Evolutionary conservation across 2,329 filamentous ascomycete species (phyloP).

Genomic region (Phaeosphaeriaceae sp.): DNA sequence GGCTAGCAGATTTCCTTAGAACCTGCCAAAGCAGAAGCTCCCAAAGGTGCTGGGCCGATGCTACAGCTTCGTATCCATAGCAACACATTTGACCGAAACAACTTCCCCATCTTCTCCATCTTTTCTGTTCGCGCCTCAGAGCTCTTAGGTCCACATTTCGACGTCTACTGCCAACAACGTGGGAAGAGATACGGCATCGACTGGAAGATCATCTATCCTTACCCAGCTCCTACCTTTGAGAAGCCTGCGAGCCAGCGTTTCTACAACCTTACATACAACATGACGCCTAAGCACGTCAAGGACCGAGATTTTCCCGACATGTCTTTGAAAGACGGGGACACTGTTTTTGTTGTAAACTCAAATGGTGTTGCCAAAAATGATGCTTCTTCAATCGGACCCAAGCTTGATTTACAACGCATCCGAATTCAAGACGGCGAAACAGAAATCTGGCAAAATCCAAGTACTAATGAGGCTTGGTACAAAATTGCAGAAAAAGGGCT

Average conservation of each 20-base stretch:
- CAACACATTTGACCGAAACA: slow-evolving; percentile 18
- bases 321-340: slow-evolving; percentile 14
- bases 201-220: slow-evolving; percentile 19
- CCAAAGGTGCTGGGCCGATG: not conserved
- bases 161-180: slow-evolving; percentile 20
- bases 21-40: not conserved
- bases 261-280: slow-evolving; percentile 16
- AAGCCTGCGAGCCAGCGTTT: not conserved
- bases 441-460: not conserved
- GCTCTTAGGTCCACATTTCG: slow-evolving; percentile 17
- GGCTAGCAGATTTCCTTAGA: not conserved
- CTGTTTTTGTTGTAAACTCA: slow-evolving; percentile 15
- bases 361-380: not conserved
- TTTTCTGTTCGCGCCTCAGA: slow-evolving; percentile 13
- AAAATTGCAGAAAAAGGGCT: not conserved
- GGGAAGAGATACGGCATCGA: slow-evolving; percentile 16
- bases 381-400: not conserved
- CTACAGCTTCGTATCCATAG: slow-evolving; percentile 15
- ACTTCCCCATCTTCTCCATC: slow-evolving; percentile 17
- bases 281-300: slow-evolving; percentile 14
- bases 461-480: not conserved
- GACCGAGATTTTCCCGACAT: slow-evolving; percentile 7
- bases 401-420: slow-evolving; percentile 3
- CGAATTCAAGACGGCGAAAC: slow-evolving; percentile 10
- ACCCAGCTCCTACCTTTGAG: not conserved